phyloP scores from a whole-genome alignment of 2,329 filamentous ascomycete species.

The Aspergillus sojae region DNA sequence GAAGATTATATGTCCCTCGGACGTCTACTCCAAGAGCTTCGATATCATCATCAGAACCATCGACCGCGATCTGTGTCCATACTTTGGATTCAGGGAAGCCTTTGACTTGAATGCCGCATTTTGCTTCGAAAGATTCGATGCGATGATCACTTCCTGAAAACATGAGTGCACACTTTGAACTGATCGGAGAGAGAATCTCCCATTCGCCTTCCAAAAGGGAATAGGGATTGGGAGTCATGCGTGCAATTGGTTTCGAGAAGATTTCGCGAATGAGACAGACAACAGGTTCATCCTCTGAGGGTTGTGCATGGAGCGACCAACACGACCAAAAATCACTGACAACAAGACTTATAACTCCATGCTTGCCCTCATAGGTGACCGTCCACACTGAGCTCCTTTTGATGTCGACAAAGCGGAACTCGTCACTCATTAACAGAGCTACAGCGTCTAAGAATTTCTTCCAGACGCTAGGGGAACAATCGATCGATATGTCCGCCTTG shows the following conservation, averaged over 20 bases:
- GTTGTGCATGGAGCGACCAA: constrained; percentile 55
- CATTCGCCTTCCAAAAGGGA: constrained; percentile 46
- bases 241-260: constrained; percentile 51
- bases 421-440: constrained; percentile 25
- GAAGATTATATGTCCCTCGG: constrained; percentile 53
- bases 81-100: constrained; percentile 46
- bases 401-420: constrained; percentile 33
- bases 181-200: constrained; percentile 48
- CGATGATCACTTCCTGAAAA: constrained; percentile 39
- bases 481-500: constrained; percentile 11
- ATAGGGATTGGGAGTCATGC: constrained; percentile 41
- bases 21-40: constrained; percentile 42
- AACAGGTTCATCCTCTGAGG: constrained; percentile 40
- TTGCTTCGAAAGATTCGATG: constrained; percentile 42
- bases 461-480: constrained; percentile 31
- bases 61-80: constrained; percentile 48
- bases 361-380: constrained; percentile 30
- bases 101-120: constrained; percentile 42
- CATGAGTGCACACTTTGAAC: constrained; percentile 34
- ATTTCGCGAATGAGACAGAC: constrained; percentile 46
- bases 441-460: constrained; percentile 36
- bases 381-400: constrained; percentile 37
- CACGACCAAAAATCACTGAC: constrained; percentile 30
- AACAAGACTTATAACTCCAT: constrained; percentile 29
- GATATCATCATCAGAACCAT: constrained; percentile 31